phyloP scores from a whole-genome alignment of 2,329 filamentous ascomycete genomes.

The Phaeophleospora eucalypticola region DNA sequence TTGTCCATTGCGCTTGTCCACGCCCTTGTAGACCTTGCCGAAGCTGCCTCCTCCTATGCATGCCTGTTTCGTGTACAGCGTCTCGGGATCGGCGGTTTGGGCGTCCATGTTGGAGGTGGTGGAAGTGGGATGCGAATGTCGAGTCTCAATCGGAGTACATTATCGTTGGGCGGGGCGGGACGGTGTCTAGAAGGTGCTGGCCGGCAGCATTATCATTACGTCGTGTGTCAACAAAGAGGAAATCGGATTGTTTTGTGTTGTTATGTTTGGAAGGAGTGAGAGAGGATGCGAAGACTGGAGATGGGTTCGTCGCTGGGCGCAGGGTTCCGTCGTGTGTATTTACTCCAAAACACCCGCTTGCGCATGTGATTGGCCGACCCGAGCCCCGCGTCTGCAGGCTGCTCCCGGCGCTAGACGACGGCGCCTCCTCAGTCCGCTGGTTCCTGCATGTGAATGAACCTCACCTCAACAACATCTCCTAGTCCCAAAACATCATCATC shows the following conservation, averaged over 20 bases:
- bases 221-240: too few species aligned
- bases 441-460: not conserved
- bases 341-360: not conserved
- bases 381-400: not conserved
- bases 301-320: not conserved
- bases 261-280: too few species aligned
- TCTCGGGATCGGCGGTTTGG: conserved; percentile 69
- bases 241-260: too few species aligned
- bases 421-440: not conserved
- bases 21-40: conserved; percentile 97
- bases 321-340: not conserved
- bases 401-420: not conserved
- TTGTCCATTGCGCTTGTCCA: conserved; percentile 88
- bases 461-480: not conserved
- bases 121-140: not conserved
- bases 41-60: conserved; percentile 89
- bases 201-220: too few species aligned
- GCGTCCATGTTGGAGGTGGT: conserved; percentile 18
- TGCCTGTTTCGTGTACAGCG: conserved; percentile 76
- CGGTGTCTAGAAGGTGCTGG: not conserved
- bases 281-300: too few species aligned
- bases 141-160: not conserved
- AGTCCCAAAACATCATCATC: not conserved
- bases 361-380: not conserved
- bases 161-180: not conserved